phyloP scores from a whole-genome alignment of 139 green algal genomes.

The Chlamydomonas sp. region DNA sequence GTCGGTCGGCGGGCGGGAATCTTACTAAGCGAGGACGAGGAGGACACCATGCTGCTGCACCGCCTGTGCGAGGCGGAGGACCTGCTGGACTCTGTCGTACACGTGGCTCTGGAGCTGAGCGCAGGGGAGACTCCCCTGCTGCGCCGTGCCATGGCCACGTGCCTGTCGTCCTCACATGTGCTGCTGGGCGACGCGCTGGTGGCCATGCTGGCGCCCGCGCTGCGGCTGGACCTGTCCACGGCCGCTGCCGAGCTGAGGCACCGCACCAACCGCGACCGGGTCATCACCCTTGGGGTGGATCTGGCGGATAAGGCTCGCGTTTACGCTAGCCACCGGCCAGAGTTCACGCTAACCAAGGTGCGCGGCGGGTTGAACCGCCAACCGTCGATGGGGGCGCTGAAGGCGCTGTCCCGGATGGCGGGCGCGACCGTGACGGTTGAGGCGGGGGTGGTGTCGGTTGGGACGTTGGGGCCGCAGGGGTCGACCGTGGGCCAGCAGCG shows the following conservation, averaged over 20 bases:
- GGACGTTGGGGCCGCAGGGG: not conserved
- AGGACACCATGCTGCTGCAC: slow-evolving; percentile 46
- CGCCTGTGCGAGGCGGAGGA: slow-evolving; percentile 52
- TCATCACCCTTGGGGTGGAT: slow-evolving; percentile 47
- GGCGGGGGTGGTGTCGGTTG: not conserved
- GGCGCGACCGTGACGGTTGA: slow-evolving; percentile 1
- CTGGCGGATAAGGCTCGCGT: slow-evolving; percentile 40
- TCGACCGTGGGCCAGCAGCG: not conserved
- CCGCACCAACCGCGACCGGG: slow-evolving; percentile 48
- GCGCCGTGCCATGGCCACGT: not conserved
- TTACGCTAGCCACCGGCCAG: slow-evolving; percentile 33
- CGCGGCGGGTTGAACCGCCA: too few relatives aligned
- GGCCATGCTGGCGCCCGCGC: slow-evolving; percentile 25
- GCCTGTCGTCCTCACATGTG: not conserved
- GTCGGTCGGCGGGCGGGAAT: not conserved
- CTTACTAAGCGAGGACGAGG: not conserved
- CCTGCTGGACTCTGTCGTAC: slow-evolving; percentile 48
- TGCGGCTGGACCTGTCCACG: slow-evolving; percentile 30
- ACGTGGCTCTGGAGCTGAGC: slow-evolving; percentile 37
- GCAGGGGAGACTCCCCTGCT: slow-evolving; percentile 42
- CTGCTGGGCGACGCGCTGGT: slow-evolving; percentile 51
- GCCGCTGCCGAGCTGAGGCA: slow-evolving; percentile 23
- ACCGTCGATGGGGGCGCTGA: not conserved
- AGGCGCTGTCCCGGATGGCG: not conserved
- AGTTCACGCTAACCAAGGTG: slow-evolving; percentile 46